Evolutionary conservation across 2,329 filamentous ascomycete species (phyloP), one percentile per base, ranked within the genome.

Genomic region (Aspergillus sp.): DNA sequence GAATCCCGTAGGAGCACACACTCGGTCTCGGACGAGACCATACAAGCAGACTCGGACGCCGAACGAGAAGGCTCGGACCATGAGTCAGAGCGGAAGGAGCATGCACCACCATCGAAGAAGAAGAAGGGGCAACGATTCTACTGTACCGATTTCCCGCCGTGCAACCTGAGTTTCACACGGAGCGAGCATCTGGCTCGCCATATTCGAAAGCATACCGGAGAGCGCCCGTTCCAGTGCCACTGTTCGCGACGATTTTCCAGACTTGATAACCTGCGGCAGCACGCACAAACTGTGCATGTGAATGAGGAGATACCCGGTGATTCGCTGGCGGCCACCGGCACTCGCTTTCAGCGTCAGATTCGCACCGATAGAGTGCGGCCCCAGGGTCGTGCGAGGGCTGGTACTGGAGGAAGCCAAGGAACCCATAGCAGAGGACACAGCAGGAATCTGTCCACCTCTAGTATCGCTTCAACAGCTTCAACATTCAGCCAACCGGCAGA

Each of bases 171-270:
- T 75, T 99, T 99, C 72, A 98, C 95, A 0, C 83, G 95, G 61
- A 98, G 93, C 70, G 95, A 99, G 73, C 95, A 99, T 79, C 76
- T 99, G 60, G 93, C 93, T 15, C 85, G 95, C 51, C 95, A 99
- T 70, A 98, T 99, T 66, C 86, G 93, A 88, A 98, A 98, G 84
- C 95, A 99, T 70, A 99, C 95, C 0, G 95, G 95, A 53, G 95
- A 99, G 79, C 87, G 95, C 27, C 95, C 95, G 0, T 99, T 98
- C 68, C 90, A 96, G 75, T 99, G 95, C 66, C 95, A 98, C 74
- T 99, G 95, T 75, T 91, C 89, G 2, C 86, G 95, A 51, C 86
- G 92, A 55, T 99, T 99, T 73, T 98, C 95, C 9, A 86, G 93
- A 49, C 83, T 98, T 46, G 93, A 99, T 74, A 99, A 99, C 70